Conservation (phyloP, 306 rosid genomes). For the Prunus mira region DNA sequence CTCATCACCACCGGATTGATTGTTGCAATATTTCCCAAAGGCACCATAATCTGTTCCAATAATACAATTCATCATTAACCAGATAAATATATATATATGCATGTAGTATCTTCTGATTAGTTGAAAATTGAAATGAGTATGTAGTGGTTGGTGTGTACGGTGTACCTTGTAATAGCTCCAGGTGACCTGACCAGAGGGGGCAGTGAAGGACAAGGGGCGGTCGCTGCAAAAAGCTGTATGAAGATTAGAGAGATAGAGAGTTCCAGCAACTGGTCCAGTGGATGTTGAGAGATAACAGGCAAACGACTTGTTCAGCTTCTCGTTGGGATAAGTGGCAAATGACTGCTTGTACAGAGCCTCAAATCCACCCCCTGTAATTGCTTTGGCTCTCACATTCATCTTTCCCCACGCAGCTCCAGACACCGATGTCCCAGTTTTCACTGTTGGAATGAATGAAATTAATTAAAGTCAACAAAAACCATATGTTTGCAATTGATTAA, state of each 20-base stretch:
- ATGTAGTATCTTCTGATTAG: too few species aligned
- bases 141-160: too few species aligned
- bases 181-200: constrained; percentile 40
- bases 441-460: constrained; percentile 18
- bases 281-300: constrained; percentile 56
- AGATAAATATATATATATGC: too few species aligned
- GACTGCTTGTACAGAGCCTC: constrained; percentile 46
- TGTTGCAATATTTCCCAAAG: constrained; percentile 49
- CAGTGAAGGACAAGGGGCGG: constrained; percentile 44
- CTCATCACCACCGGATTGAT: constrained; percentile 61
- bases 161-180: constrained; percentile 60
- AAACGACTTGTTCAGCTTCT: constrained; percentile 43
- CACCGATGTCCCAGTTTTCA: constrained; percentile 44
- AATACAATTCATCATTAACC: background rate
- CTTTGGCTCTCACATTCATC: constrained; percentile 48
- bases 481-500: too few species aligned
- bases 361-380: constrained; percentile 51
- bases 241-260: constrained; percentile 40
- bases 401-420: constrained; percentile 54
- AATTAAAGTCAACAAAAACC: background rate
- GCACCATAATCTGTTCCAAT: constrained; percentile 52
- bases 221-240: constrained; percentile 52
- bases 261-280: constrained; percentile 60
- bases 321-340: constrained; percentile 37
- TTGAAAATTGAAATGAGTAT: background rate